Base-by-base conservation (phyloP, 371 early-diverging fungal species). In the Actinomortierella wolfii region DNA sequence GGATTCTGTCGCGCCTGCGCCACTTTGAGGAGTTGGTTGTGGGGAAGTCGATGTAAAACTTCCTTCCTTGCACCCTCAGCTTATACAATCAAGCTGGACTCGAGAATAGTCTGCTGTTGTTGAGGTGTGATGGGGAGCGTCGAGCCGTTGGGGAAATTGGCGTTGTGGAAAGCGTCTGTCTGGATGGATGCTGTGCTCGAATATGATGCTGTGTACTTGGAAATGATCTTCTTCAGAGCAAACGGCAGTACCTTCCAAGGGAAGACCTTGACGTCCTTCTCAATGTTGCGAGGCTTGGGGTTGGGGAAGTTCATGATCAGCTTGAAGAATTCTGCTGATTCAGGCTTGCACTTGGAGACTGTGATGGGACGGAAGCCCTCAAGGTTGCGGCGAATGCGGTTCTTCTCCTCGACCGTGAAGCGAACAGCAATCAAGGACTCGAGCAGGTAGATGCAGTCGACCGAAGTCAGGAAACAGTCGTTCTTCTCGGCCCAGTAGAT, bases 241-340 rank as follows among this genome's bases (percentile, higher is more conserved):
- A 78, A 78, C 0, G 84, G 83, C 17, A 92, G 63, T 0, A 83
- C 82, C 51, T 78, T 76, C 93, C 93, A 93, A 15, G 84, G 83
- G 70, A 91, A 93, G 1, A 93, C 90, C 74, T 92, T 92, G 76
- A 93, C 89, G 50, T 92, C 92, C 62, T 93, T 93, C 76, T 92
- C 92, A 56, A 92, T 92, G 64, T 92, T 92, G 24, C 93, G 75
- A 25, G 93, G 93, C 75, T 90, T 92, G 46, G 93, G 92, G 64
- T 89, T 87, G 0, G 90, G 89, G 64, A 90, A 93, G 9, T 85
- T 77, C 93, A 93, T 93, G 71, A 93, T 89, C 51, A 87, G 64
- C 70, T 87, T 88, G 79, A 90, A 93, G 59, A 93, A 91, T 17
- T 86, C 89, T 14, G 87, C 85, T 26, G 86, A 84, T 25, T 91